Base-by-base conservation (phyloP, 140 eudicot species). In the Cichorium intybus region DNA sequence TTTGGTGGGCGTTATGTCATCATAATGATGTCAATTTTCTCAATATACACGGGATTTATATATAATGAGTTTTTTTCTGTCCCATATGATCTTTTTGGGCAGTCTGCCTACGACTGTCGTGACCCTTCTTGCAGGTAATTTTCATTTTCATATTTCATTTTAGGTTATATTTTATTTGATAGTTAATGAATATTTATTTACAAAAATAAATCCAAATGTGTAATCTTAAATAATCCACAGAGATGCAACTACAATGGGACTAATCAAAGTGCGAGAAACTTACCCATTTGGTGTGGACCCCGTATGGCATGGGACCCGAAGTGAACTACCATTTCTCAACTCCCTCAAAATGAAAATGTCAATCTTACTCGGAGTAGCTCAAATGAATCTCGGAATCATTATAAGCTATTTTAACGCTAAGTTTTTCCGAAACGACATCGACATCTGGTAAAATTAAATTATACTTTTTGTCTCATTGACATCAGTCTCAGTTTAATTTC, bases 271-370 rank as follows among this genome's bases (percentile, higher is more conserved):
- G 46, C 90, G 87, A 39, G 77, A 82, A 50, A 84, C 97, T 34
- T 90, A 90, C 31, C 96, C 96, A 53, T 87, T 90, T 73, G 97
- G 97, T 50, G 84, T 90, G 55, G 97, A 90, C 82, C 97, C 97
- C 52, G 62, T 70, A 56, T 90, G 97, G 97, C 97, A 84, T 59
- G 97, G 96, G 21, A 72, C 81, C 68, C 95, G 96, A 37, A 90
- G 97, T 78, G 97, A 90, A 72, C 74, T 90, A 46, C 97, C 97
- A 61, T 90, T 90, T 68, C 90, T 90, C 12, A 87, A 90, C 83
- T 90, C 97, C 56, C 29, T 90, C 71, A 90, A 90, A 90, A 90
- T 90, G 97, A 90, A 87, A 75, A 90, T 90, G 96, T 90, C 97
- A 33, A 90, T 90, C 72, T 82, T 90, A 68, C 63, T 90, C 2